These are phyloP conservation scores for Manihot esculenta DNA, from an alignment of 441 rosid genomes.

Conservation along the genomic window DNA sequence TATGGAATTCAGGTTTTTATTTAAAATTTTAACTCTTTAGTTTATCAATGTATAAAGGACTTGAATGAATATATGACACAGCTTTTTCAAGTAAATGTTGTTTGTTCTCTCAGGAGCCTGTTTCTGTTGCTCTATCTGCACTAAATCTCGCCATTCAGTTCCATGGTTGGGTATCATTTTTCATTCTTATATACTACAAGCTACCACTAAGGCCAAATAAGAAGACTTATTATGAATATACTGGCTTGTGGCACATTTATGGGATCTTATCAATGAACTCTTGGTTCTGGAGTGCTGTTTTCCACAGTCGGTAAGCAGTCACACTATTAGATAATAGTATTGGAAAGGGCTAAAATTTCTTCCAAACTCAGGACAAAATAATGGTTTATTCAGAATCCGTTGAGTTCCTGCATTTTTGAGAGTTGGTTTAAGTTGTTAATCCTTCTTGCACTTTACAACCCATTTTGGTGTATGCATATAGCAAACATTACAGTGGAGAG, in stretches of 20 bases:
- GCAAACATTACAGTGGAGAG: neutral
- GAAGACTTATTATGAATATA: constrained; percentile 71
- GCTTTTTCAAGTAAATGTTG: constrained; percentile 6
- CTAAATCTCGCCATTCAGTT: constrained; percentile 84
- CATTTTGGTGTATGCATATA: constrained; percentile 1
- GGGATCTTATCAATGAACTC: constrained; percentile 71
- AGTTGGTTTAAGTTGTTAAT: constrained; percentile 3
- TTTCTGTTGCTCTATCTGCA: constrained; percentile 78
- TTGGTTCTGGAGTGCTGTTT: constrained; percentile 92
- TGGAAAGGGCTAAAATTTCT: constrained; percentile 6
- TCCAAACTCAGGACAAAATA: constrained; percentile 5
- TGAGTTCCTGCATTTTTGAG: neutral
- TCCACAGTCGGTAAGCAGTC: constrained; percentile 67
- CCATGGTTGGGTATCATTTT: constrained; percentile 92
- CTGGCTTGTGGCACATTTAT: constrained; percentile 75
- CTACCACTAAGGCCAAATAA: constrained; percentile 56
- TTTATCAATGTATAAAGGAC: neutral
- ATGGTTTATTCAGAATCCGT: neutral
- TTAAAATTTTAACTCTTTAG: constrained; percentile 6
- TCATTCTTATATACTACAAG: constrained; percentile 77
- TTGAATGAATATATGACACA: constrained; percentile 3
- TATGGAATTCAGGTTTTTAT: constrained; percentile 76
- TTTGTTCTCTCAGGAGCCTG: constrained; percentile 63
- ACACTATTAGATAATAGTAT: neutral
- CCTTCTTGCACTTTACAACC: neutral